A percentile compares a stretch with the other conserved stretches of the same genome.
These are phyloP conservation scores for Penicillium sp. DNA, from an alignment of 2,329 filamentous ascomycete species.

Conservation along the genomic window DNA sequence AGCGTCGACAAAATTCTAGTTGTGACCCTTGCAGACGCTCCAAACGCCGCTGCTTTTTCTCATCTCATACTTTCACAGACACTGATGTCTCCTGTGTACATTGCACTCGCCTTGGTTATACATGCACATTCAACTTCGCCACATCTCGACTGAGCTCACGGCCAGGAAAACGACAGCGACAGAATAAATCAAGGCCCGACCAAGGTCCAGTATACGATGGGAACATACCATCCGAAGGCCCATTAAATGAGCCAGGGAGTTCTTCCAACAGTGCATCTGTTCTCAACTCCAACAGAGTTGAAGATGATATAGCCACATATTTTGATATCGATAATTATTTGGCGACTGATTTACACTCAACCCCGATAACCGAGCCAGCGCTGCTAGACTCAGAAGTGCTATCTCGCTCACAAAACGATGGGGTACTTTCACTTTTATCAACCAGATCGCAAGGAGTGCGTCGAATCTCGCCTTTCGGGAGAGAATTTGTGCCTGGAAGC, in stretches of 20 bases:
- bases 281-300: not conserved
- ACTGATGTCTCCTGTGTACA: slow-evolving; percentile 14
- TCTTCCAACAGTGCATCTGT: not conserved
- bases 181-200: not conserved
- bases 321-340: slow-evolving; percentile 8
- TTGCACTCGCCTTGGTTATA: slow-evolving; percentile 23
- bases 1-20: slow-evolving; percentile 30
- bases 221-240: not conserved
- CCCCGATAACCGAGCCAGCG: not conserved
- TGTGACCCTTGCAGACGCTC: slow-evolving; percentile 31
- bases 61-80: not conserved
- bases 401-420: not conserved
- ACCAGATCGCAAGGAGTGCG: not conserved
- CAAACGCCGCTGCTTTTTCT: slow-evolving; percentile 30
- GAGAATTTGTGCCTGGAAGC: slow-evolving; percentile 8
- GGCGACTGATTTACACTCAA: not conserved
- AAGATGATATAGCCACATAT: slow-evolving; percentile 12
- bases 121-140: slow-evolving; percentile 29
- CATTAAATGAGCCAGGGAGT: not conserved
- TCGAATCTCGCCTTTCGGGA: not conserved
- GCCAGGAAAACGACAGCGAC: slow-evolving; percentile 6
- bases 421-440: not conserved
- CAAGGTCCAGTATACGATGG: not conserved
- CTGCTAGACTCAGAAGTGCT: not conserved
- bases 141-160: slow-evolving; percentile 5